phyloP scores from a whole-genome alignment of 2,329 filamentous ascomycete genomes.

The Alternaria metachromatica region DNA sequence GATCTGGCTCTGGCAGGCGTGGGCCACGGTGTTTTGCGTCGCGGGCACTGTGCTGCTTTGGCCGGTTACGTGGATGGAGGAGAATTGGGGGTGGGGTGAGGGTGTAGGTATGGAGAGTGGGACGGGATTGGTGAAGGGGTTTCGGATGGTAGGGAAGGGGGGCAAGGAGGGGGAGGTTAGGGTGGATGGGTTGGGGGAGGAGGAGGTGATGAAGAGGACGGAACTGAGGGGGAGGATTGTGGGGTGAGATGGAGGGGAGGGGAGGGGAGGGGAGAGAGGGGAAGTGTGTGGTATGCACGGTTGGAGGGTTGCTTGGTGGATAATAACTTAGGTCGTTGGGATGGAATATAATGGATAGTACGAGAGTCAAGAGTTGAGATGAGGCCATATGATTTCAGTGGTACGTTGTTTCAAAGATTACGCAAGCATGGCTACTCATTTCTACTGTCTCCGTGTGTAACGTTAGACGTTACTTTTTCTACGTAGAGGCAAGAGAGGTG shows the following conservation, averaged over 20 bases:
- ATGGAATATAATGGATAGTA: background rate
- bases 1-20: conserved; percentile 68
- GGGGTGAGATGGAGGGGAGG: background rate
- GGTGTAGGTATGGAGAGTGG: conserved; percentile 14
- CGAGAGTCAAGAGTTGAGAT: fast-evolving
- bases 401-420: background rate
- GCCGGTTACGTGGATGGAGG: conserved; percentile 52
- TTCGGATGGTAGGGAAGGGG: conserved; percentile 6
- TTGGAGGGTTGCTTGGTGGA: background rate
- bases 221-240: conserved; percentile 20
- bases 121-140: background rate
- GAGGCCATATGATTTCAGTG: no score
- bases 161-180: conserved; percentile 8
- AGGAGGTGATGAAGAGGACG: conserved; percentile 15
- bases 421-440: no score
- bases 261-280: background rate
- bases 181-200: conserved; percentile 16
- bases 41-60: conserved; percentile 61
- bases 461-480: no score
- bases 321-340: background rate
- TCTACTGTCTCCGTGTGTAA: fast-evolving
- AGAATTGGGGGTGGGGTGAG: conserved; percentile 23
- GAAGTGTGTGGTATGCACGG: background rate
- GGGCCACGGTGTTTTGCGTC: conserved; percentile 70
- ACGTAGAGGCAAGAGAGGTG: no score